Conservation (phyloP, 2,329 filamentous ascomycete genomes). For the Fonsecaea multimorphosa region DNA sequence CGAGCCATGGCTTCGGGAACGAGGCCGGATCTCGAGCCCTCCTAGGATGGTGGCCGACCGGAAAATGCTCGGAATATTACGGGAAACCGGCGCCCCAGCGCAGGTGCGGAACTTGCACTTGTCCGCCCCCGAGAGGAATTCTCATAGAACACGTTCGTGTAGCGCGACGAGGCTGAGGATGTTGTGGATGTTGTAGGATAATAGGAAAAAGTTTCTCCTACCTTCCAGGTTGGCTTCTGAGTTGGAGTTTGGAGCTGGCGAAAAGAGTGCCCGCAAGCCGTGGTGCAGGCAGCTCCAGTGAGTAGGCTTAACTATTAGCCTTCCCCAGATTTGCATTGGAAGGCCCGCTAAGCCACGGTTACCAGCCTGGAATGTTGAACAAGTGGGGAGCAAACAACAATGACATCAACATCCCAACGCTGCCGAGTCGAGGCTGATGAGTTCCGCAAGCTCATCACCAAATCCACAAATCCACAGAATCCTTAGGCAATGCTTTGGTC, state of each 20-base stretch:
- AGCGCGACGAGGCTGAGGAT: conserved; percentile 1
- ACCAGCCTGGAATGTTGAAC: neutral
- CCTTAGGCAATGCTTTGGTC: conserved; percentile 15
- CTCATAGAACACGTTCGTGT: neutral
- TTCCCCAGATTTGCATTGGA: conserved; percentile 13
- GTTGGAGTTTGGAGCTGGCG: neutral
- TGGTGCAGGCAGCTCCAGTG: neutral
- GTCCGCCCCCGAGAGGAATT: neutral
- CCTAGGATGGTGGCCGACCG: neutral
- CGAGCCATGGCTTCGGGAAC: conserved; percentile 3
- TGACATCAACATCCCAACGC: neutral
- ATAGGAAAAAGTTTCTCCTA: conserved; percentile 5
- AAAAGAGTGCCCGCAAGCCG: conserved; percentile 6
- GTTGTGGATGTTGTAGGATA: neutral
- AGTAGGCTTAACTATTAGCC: conserved; percentile 19
- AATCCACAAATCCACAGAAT: neutral
- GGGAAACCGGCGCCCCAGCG: neutral
- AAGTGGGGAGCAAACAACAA: neutral
- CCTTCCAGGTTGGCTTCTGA: neutral
- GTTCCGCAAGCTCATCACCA: neutral
- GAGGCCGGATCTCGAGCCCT: neutral
- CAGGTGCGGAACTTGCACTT: neutral
- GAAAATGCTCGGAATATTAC: conserved; percentile 7
- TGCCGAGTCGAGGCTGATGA: neutral
- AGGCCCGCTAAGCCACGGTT: neutral